phyloP scores from a whole-genome alignment of 2,329 filamentous ascomycete genomes.

The Plenodomus biglobosus region DNA sequence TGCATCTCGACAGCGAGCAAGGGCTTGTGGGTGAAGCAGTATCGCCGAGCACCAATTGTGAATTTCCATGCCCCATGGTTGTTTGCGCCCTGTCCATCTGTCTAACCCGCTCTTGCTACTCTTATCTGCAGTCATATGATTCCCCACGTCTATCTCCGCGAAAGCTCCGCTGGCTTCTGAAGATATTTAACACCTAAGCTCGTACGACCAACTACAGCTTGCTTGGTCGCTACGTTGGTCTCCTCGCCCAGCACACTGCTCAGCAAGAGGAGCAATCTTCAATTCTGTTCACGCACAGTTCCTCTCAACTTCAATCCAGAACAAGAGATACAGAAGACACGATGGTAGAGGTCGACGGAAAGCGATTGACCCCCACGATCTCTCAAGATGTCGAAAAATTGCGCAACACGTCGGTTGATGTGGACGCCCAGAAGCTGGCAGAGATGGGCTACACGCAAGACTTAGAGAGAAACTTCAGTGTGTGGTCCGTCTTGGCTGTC shows the following conservation, averaged over 20 bases:
- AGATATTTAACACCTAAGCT: constrained; percentile 4
- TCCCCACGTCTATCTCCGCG: neutral
- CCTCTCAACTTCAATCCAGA: neutral
- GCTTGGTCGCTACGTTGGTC: constrained; percentile 12
- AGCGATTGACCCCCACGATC: constrained; percentile 7
- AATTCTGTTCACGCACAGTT: neutral
- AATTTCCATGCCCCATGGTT: neutral
- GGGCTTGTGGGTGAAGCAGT: neutral
- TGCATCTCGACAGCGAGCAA: neutral
- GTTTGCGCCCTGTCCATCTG: neutral
- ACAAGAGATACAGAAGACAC: neutral
- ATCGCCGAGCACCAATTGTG: neutral
- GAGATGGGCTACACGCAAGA: constrained; percentile 55
- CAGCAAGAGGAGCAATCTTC: neutral
- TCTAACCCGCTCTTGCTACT: neutral
- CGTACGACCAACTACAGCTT: constrained; percentile 1
- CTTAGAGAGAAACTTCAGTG: constrained; percentile 52
- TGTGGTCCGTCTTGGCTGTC: constrained; percentile 54
- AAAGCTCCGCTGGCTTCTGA: neutral
- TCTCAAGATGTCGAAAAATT: constrained; percentile 15
- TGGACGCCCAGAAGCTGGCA: constrained; percentile 49
- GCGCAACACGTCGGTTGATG: constrained; percentile 24
- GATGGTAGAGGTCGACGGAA: constrained; percentile 16
- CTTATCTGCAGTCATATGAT: constrained; percentile 6
- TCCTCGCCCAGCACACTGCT: constrained; percentile 8